phyloP scores from a whole-genome alignment of 805 yeast genomes.

The Ogataea polymorpha region DNA sequence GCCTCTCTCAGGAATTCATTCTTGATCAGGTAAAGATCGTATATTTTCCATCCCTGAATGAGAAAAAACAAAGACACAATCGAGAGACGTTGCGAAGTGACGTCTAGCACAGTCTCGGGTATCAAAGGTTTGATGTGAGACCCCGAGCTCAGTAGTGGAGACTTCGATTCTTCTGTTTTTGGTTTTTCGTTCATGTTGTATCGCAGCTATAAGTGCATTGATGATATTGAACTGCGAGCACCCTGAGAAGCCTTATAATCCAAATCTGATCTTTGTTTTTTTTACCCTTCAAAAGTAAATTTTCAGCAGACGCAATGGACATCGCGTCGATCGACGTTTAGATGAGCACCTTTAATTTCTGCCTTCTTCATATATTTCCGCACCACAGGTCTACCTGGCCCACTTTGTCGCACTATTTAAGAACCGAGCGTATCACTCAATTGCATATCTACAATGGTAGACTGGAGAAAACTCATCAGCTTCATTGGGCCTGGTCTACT shows the following conservation, averaged over 20 bases:
- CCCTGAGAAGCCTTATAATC: background rate
- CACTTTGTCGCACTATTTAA: background rate
- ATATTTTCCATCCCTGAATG: constrained; percentile 84
- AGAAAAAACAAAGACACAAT: constrained; percentile 62
- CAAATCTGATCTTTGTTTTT: background rate
- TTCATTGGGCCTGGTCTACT: constrained; percentile 87
- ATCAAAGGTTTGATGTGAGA: constrained; percentile 43
- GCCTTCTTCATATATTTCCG: too few relatives aligned
- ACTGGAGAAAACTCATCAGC: constrained; percentile 47
- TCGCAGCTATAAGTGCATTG: background rate
- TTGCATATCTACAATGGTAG: constrained; percentile 7
- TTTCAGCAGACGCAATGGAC: background rate
- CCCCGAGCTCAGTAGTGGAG: background rate
- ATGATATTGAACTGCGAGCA: background rate
- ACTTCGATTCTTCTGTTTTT: background rate
- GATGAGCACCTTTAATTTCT: too few relatives aligned
- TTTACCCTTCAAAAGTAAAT: background rate
- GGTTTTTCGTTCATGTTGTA: background rate
- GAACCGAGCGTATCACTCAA: too few relatives aligned
- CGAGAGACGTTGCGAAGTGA: constrained; percentile 72
- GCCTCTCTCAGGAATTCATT: constrained; percentile 33
- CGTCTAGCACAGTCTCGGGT: constrained; percentile 64
- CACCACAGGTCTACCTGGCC: background rate
- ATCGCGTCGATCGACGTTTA: background rate
- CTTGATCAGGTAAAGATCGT: constrained; percentile 62